Evolutionary conservation across 2,329 filamentous ascomycete genomes (phyloP).

Genomic region (Periconia digitata): DNA sequence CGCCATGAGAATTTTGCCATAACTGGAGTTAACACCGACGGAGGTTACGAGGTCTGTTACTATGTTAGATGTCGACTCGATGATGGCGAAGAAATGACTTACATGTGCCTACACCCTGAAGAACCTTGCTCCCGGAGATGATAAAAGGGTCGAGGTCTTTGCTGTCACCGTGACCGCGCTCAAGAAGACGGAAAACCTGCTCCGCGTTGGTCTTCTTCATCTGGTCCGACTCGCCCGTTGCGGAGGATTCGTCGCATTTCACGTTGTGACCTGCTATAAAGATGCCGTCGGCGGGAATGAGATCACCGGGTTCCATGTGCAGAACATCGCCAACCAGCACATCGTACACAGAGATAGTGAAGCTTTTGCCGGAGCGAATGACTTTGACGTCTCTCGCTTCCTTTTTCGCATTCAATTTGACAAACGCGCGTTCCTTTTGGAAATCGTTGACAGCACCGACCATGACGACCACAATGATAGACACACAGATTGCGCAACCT

Average conservation of each 20-base stretch:
- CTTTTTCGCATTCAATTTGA: constrained; percentile 38
- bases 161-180: constrained; percentile 51
- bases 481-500: constrained; percentile 41
- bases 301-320: constrained; percentile 68
- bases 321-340: constrained; percentile 70
- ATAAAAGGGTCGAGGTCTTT: constrained; percentile 66
- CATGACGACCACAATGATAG: constrained; percentile 41
- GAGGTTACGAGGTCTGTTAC: constrained; percentile 51
- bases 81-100: neutral
- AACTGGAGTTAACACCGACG: constrained; percentile 56
- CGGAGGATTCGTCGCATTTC: constrained; percentile 73
- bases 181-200: constrained; percentile 59
- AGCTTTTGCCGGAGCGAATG: constrained; percentile 64
- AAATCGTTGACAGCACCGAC: constrained; percentile 42
- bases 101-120: constrained; percentile 54
- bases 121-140: constrained; percentile 57
- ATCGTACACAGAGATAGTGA: constrained; percentile 66
- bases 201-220: constrained; percentile 66
- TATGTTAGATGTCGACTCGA: constrained; percentile 18
- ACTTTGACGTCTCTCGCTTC: constrained; percentile 32
- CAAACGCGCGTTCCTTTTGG: constrained; percentile 41
- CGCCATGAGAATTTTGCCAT: constrained; percentile 58
- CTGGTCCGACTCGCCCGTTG: constrained; percentile 72
- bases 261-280: constrained; percentile 67
- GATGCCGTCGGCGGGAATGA: constrained; percentile 70